Percentiles rank a stretch among this genome's conserved stretches.
phyloP scores from a whole-genome alignment of 192 early-diverging fungal species.

The Coemansia sp. region DNA sequence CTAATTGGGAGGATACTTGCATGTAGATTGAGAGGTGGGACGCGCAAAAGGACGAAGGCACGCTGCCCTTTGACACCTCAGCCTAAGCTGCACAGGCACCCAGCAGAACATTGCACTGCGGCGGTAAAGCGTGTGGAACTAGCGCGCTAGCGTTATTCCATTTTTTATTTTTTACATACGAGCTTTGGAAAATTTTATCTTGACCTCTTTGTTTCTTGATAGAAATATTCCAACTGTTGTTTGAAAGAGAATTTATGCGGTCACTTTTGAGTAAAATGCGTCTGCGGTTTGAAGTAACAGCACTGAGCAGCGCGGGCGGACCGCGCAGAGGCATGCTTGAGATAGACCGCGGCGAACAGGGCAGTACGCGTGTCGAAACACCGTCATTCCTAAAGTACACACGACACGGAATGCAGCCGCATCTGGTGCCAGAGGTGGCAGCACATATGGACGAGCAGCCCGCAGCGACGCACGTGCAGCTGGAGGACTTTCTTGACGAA shows the following conservation, averaged over 20 bases:
- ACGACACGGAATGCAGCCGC: slow-evolving; percentile 47
- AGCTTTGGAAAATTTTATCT: background rate
- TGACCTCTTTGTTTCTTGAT: background rate
- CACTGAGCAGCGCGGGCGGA: background rate
- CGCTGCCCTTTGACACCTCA: slow-evolving; percentile 35
- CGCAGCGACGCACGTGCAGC: slow-evolving; percentile 37
- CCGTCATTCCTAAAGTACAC: slow-evolving; percentile 52
- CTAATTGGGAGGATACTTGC: background rate
- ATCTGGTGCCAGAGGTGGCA: slow-evolving; percentile 50
- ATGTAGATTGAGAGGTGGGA: slow-evolving; percentile 57
- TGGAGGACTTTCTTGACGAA: slow-evolving; percentile 50
- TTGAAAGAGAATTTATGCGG: background rate
- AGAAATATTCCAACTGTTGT: slow-evolving; percentile 1
- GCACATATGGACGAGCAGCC: slow-evolving; percentile 33
- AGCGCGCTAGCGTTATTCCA: background rate
- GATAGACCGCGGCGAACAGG: slow-evolving; percentile 18
- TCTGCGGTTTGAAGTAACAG: slow-evolving; percentile 35
- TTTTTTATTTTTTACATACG: background rate
- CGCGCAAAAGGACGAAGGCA: slow-evolving; percentile 49
- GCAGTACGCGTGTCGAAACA: slow-evolving; percentile 22
- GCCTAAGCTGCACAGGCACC: slow-evolving; percentile 9
- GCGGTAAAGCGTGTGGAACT: background rate
- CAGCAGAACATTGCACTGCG: background rate
- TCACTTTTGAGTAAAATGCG: slow-evolving; percentile 24
- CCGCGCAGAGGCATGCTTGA: slow-evolving; percentile 34